Percentiles rank a stretch among this genome's conserved stretches.
Conservation (phyloP, 2,329 filamentous ascomycete species). For the Penicillium capsulatum region DNA sequence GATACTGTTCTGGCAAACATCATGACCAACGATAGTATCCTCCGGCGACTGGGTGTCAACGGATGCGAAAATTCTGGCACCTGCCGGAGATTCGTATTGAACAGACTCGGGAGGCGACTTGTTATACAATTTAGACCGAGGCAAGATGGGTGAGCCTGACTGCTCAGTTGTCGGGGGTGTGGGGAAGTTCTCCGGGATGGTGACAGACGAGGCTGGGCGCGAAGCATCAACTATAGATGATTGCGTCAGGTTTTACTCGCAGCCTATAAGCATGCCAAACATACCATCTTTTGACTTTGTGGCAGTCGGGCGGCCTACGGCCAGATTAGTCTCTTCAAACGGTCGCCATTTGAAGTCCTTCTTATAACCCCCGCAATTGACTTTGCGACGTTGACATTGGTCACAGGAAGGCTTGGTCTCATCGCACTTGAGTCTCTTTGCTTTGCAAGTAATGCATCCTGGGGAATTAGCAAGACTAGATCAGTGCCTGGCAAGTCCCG, state of each 20-base stretch:
- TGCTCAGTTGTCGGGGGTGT: constrained; percentile 18
- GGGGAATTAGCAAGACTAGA: constrained; percentile 22
- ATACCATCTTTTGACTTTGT: constrained; percentile 50
- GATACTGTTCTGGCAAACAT: constrained; percentile 5
- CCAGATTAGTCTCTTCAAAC: constrained; percentile 61
- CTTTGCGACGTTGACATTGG: constrained; percentile 62
- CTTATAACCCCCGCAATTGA: constrained; percentile 66
- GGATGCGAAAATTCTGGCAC: constrained; percentile 16
- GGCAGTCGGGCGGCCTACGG: constrained; percentile 26
- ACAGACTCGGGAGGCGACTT: constrained; percentile 14
- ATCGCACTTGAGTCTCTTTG: constrained; percentile 69
- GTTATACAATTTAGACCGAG: constrained; percentile 2
- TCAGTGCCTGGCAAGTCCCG: too few species aligned
- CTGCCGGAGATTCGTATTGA: constrained; percentile 16
- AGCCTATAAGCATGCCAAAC: constrained; percentile 2
- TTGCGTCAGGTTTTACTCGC: too few species aligned
- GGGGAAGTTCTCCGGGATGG: constrained; percentile 9
- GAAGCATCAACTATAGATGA: too few species aligned
- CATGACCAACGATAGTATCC: constrained; percentile 3
- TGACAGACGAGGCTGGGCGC: background rate
- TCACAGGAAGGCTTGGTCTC: constrained; percentile 65
- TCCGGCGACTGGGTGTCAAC: constrained; percentile 12
- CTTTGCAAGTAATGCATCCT: constrained; percentile 72
- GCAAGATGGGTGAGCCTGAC: constrained; percentile 9
- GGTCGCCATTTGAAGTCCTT: constrained; percentile 73